Evolutionary conservation across 73 alveolate species (phyloP).

Genomic region (Uronychia setigera): DNA sequence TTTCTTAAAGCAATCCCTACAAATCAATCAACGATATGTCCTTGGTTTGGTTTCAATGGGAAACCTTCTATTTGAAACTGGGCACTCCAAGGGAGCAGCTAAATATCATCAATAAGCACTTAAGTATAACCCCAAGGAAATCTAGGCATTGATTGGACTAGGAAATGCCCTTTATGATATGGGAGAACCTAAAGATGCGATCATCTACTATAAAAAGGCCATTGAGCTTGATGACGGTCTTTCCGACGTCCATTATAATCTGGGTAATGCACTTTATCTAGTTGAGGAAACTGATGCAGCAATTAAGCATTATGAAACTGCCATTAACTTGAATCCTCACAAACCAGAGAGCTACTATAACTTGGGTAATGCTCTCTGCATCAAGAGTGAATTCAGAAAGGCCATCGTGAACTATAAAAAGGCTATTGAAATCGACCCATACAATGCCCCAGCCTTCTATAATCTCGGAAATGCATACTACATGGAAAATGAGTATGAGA

Average conservation of each 20-base stretch:
- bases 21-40: constrained; percentile 71
- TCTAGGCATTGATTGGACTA: constrained; percentile 90
- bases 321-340: constrained; percentile 78
- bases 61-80: constrained; percentile 77
- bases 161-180: constrained; percentile 87
- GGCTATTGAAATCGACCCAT: constrained; percentile 76
- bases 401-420: constrained; percentile 74
- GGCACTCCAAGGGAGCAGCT: constrained; percentile 81
- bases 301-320: constrained; percentile 75
- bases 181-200: constrained; percentile 87
- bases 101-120: constrained; percentile 80
- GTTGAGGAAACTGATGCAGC: constrained; percentile 84
- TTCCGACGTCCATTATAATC: constrained; percentile 84
- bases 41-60: constrained; percentile 85
- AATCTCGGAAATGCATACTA: constrained; percentile 86
- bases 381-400: constrained; percentile 55
- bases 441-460: constrained; percentile 87
- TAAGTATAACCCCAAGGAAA: constrained; percentile 74
- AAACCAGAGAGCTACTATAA: constrained; percentile 88
- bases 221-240: constrained; percentile 70
- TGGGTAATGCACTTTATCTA: constrained; percentile 88
- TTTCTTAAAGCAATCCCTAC: constrained; percentile 67
- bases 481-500: constrained; percentile 70
- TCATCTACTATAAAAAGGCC: constrained; percentile 75
- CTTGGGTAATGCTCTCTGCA: constrained; percentile 79